Evolutionary conservation across 108 stramenopile genomes (phyloP), one percentile per base, ranked within the genome.

Genomic region (Mediolabrus comicus): DNA sequence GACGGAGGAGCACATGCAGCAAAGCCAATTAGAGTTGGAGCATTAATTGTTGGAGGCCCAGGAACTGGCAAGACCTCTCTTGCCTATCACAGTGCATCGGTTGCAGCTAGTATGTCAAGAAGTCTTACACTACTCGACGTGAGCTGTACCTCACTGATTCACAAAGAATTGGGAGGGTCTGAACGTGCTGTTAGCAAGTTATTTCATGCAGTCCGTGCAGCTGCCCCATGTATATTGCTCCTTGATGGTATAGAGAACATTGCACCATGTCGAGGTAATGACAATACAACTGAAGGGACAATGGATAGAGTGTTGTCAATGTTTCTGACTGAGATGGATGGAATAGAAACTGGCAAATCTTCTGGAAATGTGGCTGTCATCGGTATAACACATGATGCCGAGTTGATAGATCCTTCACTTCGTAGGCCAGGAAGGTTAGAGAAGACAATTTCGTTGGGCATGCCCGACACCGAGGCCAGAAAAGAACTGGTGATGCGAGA

Each of bases 261-360:
- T 32, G 91, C 91, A 16, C 86, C 85, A 3, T 77, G 80, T 9
- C 77, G 94, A 31, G 91, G 94, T 17, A 86, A 92, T 62, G 91
- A 95, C 68, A 86, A 72, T 38, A 95, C 94, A 17, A 87, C 89
- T 1, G 87, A 95, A 38, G 94, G 94, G 33, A 92, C 94, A 6
- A 90, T 95, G 87, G 94, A 95, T 69, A 80, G 94, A 4, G 79
- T 95, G 9, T 66, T 95, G 13, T 91, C 91, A 4, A 95, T 91
- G 16, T 75, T 95, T 36, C 74, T 95, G 17, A 86, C 80, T 1
- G 90, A 95, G 54, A 69, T 95, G 78, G 94, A 95, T 75, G 94
- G 94, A 9, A 87, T 91, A 3, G 82, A 85, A 22, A 53, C 35
- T 29, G 67, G 46, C 11, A 41, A 39, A 16, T 52, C 17, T 26